Conservation (phyloP, 1,284 basidiomycete species). For the Ceratobasidium sp. region DNA sequence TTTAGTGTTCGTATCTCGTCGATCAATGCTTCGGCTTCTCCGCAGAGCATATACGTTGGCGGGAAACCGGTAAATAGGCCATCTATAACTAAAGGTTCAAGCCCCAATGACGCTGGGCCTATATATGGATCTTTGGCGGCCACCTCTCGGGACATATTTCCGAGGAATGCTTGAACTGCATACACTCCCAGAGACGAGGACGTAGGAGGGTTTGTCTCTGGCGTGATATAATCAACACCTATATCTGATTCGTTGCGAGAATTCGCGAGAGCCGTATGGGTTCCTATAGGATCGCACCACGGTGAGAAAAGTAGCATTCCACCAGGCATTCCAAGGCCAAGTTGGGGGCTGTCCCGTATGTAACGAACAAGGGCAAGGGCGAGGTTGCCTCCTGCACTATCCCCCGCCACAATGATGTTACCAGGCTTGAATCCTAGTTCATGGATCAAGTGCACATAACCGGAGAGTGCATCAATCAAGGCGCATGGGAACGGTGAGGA, state of each 20-base stretch:
- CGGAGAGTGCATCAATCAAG: conserved; percentile 66
- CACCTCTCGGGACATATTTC: conserved; percentile 42
- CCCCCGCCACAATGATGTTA: conserved; percentile 71
- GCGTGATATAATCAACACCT: conserved; percentile 45
- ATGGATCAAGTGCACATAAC: conserved; percentile 65
- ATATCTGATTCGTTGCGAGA: conserved; percentile 44
- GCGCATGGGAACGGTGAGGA: conserved; percentile 66
- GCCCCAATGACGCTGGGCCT: conserved; percentile 59
- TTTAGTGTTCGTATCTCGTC: conserved; percentile 58
- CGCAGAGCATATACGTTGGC: background rate
- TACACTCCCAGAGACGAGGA: background rate
- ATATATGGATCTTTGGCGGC: conserved; percentile 58
- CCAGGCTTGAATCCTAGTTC: conserved; percentile 55
- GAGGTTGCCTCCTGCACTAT: conserved; percentile 76
- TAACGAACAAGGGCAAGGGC: conserved; percentile 63
- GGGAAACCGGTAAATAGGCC: conserved; percentile 28
- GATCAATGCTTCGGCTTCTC: background rate
- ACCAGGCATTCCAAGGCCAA: conserved; percentile 57
- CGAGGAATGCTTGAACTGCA: background rate
- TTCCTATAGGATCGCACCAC: conserved; percentile 60
- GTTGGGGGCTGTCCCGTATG: conserved; percentile 51
- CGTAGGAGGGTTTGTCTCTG: background rate
- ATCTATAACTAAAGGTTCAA: conserved; percentile 47
- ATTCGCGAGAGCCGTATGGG: conserved; percentile 48
- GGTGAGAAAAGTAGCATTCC: conserved; percentile 64